These are phyloP conservation scores for Hondaea fermentalgiana DNA, from an alignment of 108 stramenopile species.

Conservation along the genomic window DNA sequence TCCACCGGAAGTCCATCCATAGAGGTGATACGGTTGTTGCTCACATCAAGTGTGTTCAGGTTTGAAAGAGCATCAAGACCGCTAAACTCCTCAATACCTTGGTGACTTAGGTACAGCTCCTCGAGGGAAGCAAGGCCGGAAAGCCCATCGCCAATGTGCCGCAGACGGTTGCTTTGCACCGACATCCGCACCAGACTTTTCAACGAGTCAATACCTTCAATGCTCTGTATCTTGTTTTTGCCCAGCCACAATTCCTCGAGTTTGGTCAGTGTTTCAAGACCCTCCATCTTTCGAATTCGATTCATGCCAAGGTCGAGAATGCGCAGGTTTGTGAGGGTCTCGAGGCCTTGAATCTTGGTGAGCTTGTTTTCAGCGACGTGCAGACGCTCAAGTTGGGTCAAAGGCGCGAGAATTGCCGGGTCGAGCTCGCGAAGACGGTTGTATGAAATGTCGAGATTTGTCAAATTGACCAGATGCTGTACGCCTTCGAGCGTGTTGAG, in stretches of 20 bases:
- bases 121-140: slow-evolving; percentile 55
- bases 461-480: slow-evolving; percentile 25
- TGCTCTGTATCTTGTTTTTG: slow-evolving; percentile 76
- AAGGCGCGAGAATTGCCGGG: slow-evolving; percentile 56
- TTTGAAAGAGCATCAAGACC: neutral
- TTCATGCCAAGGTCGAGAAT: slow-evolving; percentile 71
- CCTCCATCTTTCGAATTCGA: slow-evolving; percentile 54
- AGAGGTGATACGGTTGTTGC: neutral
- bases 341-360: slow-evolving; percentile 63
- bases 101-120: slow-evolving; percentile 91
- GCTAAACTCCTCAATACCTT: slow-evolving; percentile 58
- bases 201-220: slow-evolving; percentile 55
- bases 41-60: slow-evolving; percentile 7
- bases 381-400: slow-evolving; percentile 60
- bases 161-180: slow-evolving; percentile 29
- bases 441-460: slow-evolving; percentile 68
- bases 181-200: slow-evolving; percentile 30
- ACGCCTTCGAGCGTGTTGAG: slow-evolving; percentile 54
- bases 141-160: slow-evolving; percentile 28
- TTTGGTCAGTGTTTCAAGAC: slow-evolving; percentile 39
- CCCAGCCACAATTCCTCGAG: slow-evolving; percentile 91
- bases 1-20: slow-evolving; percentile 34
- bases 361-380: slow-evolving; percentile 89
- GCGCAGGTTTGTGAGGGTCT: slow-evolving; percentile 63
- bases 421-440: slow-evolving; percentile 85